Base-by-base conservation (phyloP, 805 yeast species). In the Cyberlindnera meyerae region DNA sequence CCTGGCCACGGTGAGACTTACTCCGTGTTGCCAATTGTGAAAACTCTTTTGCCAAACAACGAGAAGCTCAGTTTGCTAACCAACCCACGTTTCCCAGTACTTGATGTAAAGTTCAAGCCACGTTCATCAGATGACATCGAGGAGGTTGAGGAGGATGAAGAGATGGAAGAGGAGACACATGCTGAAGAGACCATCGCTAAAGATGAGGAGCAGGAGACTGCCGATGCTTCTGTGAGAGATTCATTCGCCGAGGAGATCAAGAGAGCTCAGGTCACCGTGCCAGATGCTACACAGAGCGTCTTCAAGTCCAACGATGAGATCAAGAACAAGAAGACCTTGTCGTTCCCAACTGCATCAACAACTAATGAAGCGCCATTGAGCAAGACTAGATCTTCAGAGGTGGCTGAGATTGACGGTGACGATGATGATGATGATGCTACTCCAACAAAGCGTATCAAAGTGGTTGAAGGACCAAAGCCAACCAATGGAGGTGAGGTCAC, bases 51-150 rank as follows among this genome's bases (percentile, higher is more conserved):
- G 41, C 58, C 69, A 11, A 57, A 63, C 28, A 75, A 77, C 50
- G 71, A 66, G 8, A 53, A 73, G 15, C 54, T 79, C 28, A 75
- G 84, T 51, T 65, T 82, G 1, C 66, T 85, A 48, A 70, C 75
- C 36, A 82, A 82, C 49, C 95, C 96, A 28, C 68, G 93, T 50
- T 73, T 86, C 48, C 95, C 96, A 44, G 41, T 55, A 35, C 24
- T 49, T 43, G 52, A 53, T 20, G 33, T 36, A 8, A 45, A 44
- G 12, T 51, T 42, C 33, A 49, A 45, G 18, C 45, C 51, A 12
- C 50, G 50, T 27, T 44, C 28, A 5, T 8, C 9, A 7, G 46
- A 39, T n/a, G 53, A 43, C 7, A 51, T 45, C 20, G 62, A 52
- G 15, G 58, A 49, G 8, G 60, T 53, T 11, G 56, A 51, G 17